Base-by-base conservation (phyloP, 345 rosid genomes). In the Lepidium sativum region DNA sequence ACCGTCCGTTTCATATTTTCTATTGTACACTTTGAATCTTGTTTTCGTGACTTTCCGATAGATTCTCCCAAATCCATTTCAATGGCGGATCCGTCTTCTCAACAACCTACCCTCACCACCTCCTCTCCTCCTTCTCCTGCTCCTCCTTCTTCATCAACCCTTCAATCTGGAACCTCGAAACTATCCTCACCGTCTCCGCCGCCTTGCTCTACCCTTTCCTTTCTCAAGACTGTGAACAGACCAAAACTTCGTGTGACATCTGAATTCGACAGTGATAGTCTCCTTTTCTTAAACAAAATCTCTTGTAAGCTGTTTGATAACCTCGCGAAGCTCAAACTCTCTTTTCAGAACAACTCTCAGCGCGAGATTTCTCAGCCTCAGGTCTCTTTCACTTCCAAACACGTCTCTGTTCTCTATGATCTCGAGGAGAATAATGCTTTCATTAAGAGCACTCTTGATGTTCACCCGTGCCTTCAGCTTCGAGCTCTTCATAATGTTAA, bases 201-300 rank as follows among this genome's bases (percentile, higher is more conserved):
- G 4, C 38, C 79, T 25, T 21, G 58, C 16, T 33, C 74, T 20
- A 2, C 61, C 16, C 58, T 70, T 20, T 50, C 75, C 3, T 59
- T 63, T 52, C 68, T 78, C 60, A 58, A 80, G 53, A 49, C 69
- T 61, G 55, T 75, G 6, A 79, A 76, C 57, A 73, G 88, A 54
- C 96, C 97, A 0, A 23, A 84, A 5, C 72, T 90, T 17, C 79
- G 96, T 3, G 82, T 87, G 9, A 88, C 97, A 48, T 81, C 95
- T 5, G 99, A 94, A 77, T 88, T 84, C 67, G 96, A 94, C 84
- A 90, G 97, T 54, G 95, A 90, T 2, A 77, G 75, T 79, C 81
- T 86, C 61, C 32, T 78, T 1, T 86, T 94, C 86, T 50, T 85
- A 60, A 92, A 90, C 75, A 88, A 80, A 77, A 75, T 90, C 1